These are phyloP conservation scores for Verticillium longisporum DNA, from an alignment of 2,329 filamentous ascomycete genomes.

Conservation along the genomic window DNA sequence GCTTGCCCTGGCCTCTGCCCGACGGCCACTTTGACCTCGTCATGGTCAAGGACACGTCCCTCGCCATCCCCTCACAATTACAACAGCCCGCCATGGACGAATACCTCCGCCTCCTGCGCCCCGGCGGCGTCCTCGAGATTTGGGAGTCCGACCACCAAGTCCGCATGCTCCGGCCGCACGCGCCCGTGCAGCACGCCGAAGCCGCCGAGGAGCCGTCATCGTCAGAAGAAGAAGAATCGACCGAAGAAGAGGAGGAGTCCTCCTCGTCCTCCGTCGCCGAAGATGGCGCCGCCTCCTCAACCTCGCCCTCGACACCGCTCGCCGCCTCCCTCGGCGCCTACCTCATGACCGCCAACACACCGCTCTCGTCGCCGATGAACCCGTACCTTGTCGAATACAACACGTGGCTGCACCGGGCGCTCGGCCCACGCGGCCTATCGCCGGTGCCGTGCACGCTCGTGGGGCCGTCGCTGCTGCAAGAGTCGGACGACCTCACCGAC, in stretches of 20 bases:
- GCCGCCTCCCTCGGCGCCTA: constrained; percentile 72
- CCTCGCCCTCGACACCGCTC: constrained; percentile 34
- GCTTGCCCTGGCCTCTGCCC: constrained; percentile 68
- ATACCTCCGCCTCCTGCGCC: constrained; percentile 66
- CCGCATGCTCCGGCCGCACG: constrained; percentile 75
- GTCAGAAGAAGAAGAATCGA: neutral
- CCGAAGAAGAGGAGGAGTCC: neutral
- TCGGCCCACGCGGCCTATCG: constrained; percentile 64
- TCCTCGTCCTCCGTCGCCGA: constrained; percentile 28
- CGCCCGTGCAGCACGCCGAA: constrained; percentile 42
- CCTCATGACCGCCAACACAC: constrained; percentile 73
- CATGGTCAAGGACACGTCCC: constrained; percentile 77
- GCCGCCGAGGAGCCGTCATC: neutral
- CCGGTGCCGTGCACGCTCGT: constrained; percentile 74
- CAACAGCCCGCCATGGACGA: constrained; percentile 59
- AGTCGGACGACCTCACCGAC: constrained; percentile 63
- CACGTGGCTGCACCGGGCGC: constrained; percentile 67
- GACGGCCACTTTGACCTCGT: constrained; percentile 80
- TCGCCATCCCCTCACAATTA: constrained; percentile 54
- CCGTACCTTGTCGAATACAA: constrained; percentile 80
- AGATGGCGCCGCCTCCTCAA: constrained; percentile 43
- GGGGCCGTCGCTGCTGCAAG: constrained; percentile 71
- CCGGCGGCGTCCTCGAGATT: constrained; percentile 74
- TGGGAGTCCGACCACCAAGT: constrained; percentile 87
- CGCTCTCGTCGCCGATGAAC: constrained; percentile 75